Conservation (phyloP, 2,329 filamentous ascomycete species). For the Helminthosporium solani region DNA sequence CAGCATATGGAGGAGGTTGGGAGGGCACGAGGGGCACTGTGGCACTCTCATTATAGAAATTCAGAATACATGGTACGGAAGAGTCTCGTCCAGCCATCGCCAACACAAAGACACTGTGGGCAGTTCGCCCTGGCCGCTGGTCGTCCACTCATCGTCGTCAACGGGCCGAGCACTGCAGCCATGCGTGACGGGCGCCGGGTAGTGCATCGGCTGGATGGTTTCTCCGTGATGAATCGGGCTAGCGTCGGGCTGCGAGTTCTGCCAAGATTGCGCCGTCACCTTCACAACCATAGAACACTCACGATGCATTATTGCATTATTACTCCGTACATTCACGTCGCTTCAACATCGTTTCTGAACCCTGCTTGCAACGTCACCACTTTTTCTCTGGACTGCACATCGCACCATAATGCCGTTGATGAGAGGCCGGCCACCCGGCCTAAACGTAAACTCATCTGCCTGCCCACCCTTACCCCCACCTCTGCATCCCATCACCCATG, state of each 20-base stretch:
- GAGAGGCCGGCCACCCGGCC: too few relatives aligned
- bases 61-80: background rate
- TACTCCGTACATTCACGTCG: too few relatives aligned
- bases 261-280: background rate
- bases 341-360: too few relatives aligned
- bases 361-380: too few relatives aligned
- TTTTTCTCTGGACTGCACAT: too few relatives aligned
- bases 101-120: background rate
- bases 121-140: constrained; percentile 15
- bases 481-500: background rate
- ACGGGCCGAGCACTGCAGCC: constrained; percentile 7
- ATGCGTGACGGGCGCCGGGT: constrained; percentile 13
- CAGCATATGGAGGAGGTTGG: background rate
- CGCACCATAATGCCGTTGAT: too few relatives aligned
- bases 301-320: too few relatives aligned
- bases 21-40: background rate
- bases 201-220: constrained; percentile 2
- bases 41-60: background rate
- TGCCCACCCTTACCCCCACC: background rate
- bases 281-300: background rate
- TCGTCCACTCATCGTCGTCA: constrained; percentile 16
- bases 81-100: background rate
- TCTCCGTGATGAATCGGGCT: background rate
- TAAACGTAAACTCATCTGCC: too few relatives aligned
- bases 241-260: background rate